Evolutionary conservation across 108 stramenopile species (phyloP).

Genomic region (Epipyxis sp.): DNA sequence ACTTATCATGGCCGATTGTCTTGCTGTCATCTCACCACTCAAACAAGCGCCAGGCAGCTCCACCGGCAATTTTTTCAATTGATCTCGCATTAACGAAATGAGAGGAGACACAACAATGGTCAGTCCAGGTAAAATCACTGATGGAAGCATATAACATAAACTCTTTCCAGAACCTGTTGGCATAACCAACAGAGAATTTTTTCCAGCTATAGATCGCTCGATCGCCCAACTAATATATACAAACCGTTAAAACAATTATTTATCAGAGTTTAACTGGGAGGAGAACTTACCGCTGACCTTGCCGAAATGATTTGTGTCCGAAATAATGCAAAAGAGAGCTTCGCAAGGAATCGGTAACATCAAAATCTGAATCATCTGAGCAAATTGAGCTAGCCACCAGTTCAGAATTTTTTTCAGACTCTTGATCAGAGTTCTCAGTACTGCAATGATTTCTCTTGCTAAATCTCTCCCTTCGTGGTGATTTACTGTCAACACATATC

Average conservation of each 20-base stretch:
- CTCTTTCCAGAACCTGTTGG: slow-evolving; percentile 98
- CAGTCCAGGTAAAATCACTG: slow-evolving; percentile 76
- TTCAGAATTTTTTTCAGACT: no score
- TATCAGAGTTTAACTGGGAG: no score
- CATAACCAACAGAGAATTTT: slow-evolving; percentile 74
- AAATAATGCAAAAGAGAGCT: not conserved
- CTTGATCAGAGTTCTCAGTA: no score
- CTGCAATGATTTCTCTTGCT: no score
- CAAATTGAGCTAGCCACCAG: no score
- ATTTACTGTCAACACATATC: no score
- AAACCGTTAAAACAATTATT: no score
- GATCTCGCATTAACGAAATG: slow-evolving; percentile 93
- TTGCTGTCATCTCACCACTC: slow-evolving; percentile 69
- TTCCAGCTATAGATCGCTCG: not conserved
- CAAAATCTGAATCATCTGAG: not conserved
- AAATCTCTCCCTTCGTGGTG: no score
- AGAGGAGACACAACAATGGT: slow-evolving; percentile 92
- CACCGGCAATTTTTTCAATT: slow-evolving; percentile 73
- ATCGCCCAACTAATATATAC: no score
- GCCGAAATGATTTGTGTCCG: not conserved
- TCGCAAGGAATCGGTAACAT: not conserved
- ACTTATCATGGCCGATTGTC: slow-evolving; percentile 53
- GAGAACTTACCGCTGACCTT: not conserved
- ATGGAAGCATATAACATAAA: slow-evolving; percentile 91
- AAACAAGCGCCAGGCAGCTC: slow-evolving; percentile 57